Evolutionary conservation across 768 basidiomycete species (phyloP).

Genomic region (Pisolithus microcarpus): DNA sequence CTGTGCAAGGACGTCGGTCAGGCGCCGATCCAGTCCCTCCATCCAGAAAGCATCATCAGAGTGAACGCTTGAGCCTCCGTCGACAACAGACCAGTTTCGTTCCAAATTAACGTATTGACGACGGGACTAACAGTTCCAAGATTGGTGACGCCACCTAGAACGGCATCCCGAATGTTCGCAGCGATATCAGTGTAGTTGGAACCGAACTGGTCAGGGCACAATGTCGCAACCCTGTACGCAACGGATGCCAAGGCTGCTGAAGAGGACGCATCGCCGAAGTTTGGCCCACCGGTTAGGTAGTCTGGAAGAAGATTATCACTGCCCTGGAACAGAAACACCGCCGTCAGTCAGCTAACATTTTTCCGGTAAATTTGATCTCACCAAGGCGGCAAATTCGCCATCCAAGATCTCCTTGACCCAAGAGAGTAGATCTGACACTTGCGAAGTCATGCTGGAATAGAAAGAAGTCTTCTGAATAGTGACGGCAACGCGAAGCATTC

Average conservation of each 20-base stretch:
- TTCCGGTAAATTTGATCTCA: not conserved
- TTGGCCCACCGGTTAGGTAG: conserved; percentile 26
- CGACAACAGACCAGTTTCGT: conserved; percentile 11
- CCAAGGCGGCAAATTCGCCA: conserved; percentile 41
- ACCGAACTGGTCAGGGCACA: conserved; percentile 27
- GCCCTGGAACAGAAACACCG: conserved; percentile 10
- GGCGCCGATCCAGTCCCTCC: conserved; percentile 11
- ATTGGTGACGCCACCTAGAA: conserved; percentile 26
- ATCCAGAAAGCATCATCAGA: conserved; percentile 15
- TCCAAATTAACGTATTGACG: conserved; percentile 31
- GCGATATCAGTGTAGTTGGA: conserved; percentile 26
- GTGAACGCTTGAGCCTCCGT: conserved; percentile 16
- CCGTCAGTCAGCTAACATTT: not conserved
- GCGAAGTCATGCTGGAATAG: conserved; percentile 20
- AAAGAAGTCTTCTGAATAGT: conserved; percentile 29
- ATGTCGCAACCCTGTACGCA: conserved; percentile 18
- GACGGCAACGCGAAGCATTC: conserved; percentile 33
- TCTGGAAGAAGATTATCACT: conserved; percentile 29
- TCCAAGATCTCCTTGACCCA: conserved; percentile 39
- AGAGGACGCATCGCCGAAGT: conserved; percentile 31
- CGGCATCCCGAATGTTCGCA: conserved; percentile 25
- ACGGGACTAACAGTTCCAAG: conserved; percentile 31
- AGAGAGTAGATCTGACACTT: conserved; percentile 22
- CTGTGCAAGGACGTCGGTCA: not conserved
- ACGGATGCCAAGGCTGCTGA: conserved; percentile 23